phyloP scores from a whole-genome alignment of 495 filamentous ascomycete genomes.

The Podospora anserina region DNA sequence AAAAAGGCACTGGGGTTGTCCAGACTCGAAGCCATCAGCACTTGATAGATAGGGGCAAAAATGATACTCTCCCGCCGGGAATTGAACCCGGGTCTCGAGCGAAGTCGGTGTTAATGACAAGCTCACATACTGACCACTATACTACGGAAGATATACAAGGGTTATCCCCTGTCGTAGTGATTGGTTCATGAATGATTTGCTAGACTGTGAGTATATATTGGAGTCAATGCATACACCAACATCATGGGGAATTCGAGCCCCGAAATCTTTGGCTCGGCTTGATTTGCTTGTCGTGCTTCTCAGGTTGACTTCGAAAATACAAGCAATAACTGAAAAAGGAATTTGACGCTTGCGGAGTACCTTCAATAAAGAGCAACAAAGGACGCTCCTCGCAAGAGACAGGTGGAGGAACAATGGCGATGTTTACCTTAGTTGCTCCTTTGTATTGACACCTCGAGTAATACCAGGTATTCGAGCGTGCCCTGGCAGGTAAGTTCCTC shows the following conservation, averaged over 20 bases:
- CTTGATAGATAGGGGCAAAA: constrained; percentile 8
- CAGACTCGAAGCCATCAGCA: no score
- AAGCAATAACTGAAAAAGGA: no score
- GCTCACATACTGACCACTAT: constrained; percentile 36
- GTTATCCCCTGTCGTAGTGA: constrained; percentile 27
- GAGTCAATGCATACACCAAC: no score
- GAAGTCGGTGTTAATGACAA: constrained; percentile 23
- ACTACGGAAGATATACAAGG: constrained; percentile 32
- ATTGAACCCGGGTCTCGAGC: constrained; percentile 35
- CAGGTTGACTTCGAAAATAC: no score
- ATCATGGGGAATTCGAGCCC: no score
- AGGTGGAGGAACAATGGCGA: background rate
- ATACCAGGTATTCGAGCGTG: background rate
- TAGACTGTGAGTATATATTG: background rate
- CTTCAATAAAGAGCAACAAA: background rate
- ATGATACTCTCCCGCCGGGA: constrained; percentile 32
- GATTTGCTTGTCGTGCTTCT: no score
- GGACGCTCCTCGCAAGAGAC: background rate
- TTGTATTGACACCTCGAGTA: background rate
- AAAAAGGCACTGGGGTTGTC: background rate
- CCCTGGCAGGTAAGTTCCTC: no score
- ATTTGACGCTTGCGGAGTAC: no score
- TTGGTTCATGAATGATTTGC: constrained; percentile 8
- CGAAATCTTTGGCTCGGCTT: no score
- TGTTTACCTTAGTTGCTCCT: background rate